Evolutionary conservation across 1,284 basidiomycete genomes (phyloP).

Genomic region (Trichosporon inkin): DNA sequence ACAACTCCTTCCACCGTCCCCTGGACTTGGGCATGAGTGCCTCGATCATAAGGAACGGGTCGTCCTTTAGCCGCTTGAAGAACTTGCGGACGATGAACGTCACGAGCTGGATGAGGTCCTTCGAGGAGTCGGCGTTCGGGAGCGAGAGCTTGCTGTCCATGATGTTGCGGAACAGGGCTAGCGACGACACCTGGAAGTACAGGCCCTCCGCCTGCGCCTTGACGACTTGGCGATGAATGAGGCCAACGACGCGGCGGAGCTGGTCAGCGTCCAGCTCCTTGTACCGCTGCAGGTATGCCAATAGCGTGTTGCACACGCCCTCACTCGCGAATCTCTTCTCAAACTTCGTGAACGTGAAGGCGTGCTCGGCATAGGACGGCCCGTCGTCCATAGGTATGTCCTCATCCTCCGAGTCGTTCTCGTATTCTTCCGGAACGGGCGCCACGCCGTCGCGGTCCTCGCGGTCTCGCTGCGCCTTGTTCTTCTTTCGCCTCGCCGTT

Average conservation of each 20-base stretch:
- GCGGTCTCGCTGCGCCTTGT: slow-evolving; percentile 10
- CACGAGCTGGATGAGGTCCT: slow-evolving; percentile 75
- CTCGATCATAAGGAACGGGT: slow-evolving; percentile 79
- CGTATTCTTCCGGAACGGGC: slow-evolving; percentile 40
- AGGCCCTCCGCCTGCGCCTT: slow-evolving; percentile 82
- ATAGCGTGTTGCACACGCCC: slow-evolving; percentile 72
- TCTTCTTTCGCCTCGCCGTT: slow-evolving; percentile 57
- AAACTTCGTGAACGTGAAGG: slow-evolving; percentile 83
- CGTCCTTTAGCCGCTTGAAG: slow-evolving; percentile 78
- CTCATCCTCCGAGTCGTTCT: slow-evolving; percentile 51
- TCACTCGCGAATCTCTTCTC: slow-evolving; percentile 82
- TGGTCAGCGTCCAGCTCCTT: slow-evolving; percentile 74
- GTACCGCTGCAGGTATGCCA: slow-evolving; percentile 75
- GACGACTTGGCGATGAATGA: slow-evolving; percentile 84
- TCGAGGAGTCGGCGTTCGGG: slow-evolving; percentile 70
- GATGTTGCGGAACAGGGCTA: slow-evolving; percentile 77
- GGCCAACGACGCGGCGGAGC: slow-evolving; percentile 76
- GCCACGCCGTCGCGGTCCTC: slow-evolving; percentile 12
- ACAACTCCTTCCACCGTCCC: slow-evolving; percentile 76
- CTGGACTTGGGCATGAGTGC: slow-evolving; percentile 85
- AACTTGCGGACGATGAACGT: slow-evolving; percentile 81
- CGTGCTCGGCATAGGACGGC: slow-evolving; percentile 69
- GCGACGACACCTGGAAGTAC: slow-evolving; percentile 84
- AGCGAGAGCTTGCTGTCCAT: slow-evolving; percentile 69
- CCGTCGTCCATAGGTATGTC: slow-evolving; percentile 59